Evolutionary conservation across 805 yeast species (phyloP).

Genomic region (Candida ipomoeae): DNA sequence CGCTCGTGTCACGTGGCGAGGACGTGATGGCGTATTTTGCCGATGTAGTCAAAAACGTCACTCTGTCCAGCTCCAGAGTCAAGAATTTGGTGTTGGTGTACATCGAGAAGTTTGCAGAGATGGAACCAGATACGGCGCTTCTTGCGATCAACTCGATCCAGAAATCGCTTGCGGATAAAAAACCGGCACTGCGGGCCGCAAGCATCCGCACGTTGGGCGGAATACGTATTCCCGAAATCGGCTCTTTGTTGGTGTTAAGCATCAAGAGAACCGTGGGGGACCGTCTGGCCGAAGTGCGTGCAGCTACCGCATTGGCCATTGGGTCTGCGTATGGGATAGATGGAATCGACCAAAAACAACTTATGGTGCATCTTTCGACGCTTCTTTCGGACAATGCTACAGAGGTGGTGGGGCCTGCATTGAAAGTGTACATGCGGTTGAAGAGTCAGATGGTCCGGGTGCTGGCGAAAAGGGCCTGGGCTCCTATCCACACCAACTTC

Average conservation of each 20-base stretch:
- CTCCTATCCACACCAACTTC: conserved; percentile 66
- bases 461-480: conserved; percentile 42
- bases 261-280: conserved; percentile 67
- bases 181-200: conserved; percentile 63
- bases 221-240: conserved; percentile 74
- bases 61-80: conserved; percentile 58
- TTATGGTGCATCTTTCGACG: conserved; percentile 45
- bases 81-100: conserved; percentile 75
- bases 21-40: conserved; percentile 57
- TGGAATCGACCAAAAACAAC: conserved; percentile 42
- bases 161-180: conserved; percentile 67
- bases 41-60: conserved; percentile 83
- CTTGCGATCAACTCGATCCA: conserved; percentile 90
- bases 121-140: conserved; percentile 85
- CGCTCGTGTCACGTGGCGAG: conserved; percentile 38
- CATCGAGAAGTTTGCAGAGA: conserved; percentile 70
- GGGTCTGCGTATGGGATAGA: conserved; percentile 47
- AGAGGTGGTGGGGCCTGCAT: conserved; percentile 65
- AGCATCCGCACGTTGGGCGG: conserved; percentile 79
- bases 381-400: conserved; percentile 64
- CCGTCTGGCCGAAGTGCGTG: conserved; percentile 70
- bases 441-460: conserved; percentile 16
- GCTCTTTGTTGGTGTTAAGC: conserved; percentile 73
- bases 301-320: conserved; percentile 74
- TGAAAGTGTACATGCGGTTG: conserved; percentile 51